Base-by-base conservation (phyloP, 257 asterid species). In the Nicotiana sylvestris region DNA sequence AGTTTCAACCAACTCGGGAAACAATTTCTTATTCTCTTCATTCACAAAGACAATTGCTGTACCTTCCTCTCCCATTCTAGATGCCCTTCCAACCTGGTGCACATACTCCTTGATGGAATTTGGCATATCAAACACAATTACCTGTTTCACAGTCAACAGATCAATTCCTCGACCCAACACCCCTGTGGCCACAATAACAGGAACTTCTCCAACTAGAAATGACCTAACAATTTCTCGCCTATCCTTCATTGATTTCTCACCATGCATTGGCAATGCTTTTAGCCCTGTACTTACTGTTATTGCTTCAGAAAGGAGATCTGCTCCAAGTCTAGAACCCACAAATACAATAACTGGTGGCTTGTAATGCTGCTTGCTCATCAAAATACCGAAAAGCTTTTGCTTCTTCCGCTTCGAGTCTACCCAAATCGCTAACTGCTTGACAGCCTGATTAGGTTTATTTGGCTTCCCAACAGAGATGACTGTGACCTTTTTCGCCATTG, bases 71-170 rank as follows among this genome's bases (percentile, higher is more conserved):
- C 96, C 97, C 94, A 94, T 89, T 87, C 98, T 92, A 18, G 99
- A 95, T 30, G 98, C 98, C 87, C 99, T 91, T 65, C 99, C 99
- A 81, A 94, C 89, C 90, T 91, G 97, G 86, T 95, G 99, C 80
- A 95, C 96, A 16, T 94, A 94, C 86, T 95, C 99, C 84, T 90
- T 91, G 74, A 94, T 92, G 55, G 97, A 94, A 86, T 89, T 95
- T 8, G 99, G 98, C 89, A 95, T 87, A 89, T 95, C 99, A 86
- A 95, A 95, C 85, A 95, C 93, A 66, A 95, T 90, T 10, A 95
- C 99, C 86, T 91, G 98, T 87, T 86, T 94, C 87, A 94, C 97
- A 4, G 86, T 68, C 86, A 92, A 65, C 49, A 95, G 93, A 88
- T 95, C 93, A 66, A 95, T 89, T 33, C 99, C 99, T 61, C 97